phyloP scores from a whole-genome alignment of 495 filamentous ascomycete genomes.

The Cairneyella variabilis region DNA sequence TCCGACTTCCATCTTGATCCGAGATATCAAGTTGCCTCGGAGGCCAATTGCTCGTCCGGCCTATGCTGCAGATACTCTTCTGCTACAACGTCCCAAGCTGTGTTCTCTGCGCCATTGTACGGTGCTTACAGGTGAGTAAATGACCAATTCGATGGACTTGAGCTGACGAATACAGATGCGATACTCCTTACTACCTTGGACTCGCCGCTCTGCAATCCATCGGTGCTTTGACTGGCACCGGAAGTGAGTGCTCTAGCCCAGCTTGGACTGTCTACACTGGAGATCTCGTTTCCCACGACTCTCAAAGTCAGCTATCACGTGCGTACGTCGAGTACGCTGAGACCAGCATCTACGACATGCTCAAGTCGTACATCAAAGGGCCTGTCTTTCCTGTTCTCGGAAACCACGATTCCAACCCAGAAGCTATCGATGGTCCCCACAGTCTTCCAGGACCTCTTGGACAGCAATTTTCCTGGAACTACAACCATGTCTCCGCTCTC shows the following conservation, averaged over 20 bases:
- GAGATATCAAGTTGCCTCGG: constrained; percentile 48
- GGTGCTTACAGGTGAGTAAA: constrained; percentile 42
- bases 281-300: constrained; percentile 44
- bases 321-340: constrained; percentile 40
- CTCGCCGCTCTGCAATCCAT: constrained; percentile 55
- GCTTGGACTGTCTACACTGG: constrained; percentile 45
- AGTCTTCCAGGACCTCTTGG: constrained; percentile 44
- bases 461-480: constrained; percentile 53
- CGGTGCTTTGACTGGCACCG: constrained; percentile 52
- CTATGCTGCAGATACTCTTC: constrained; percentile 51
- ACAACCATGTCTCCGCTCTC: constrained; percentile 40
- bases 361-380: constrained; percentile 48
- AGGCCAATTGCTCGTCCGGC: constrained; percentile 50
- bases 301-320: constrained; percentile 38
- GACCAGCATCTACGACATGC: constrained; percentile 32
- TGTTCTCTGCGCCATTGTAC: constrained; percentile 46
- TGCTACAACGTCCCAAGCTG: constrained; percentile 30
- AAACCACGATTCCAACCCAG: constrained; percentile 52
- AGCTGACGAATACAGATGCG: constrained; percentile 28
- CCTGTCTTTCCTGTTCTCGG: constrained; percentile 51
- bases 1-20: constrained; percentile 60
- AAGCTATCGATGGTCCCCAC: constrained; percentile 28
- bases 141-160: not conserved
- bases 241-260: constrained; percentile 31
- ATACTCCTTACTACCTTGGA: constrained; percentile 56